Percentiles rank a stretch among this genome's conserved stretches.
phyloP scores from a whole-genome alignment of 768 basidiomycete genomes.

The Tricholoma bakamatsutake region DNA sequence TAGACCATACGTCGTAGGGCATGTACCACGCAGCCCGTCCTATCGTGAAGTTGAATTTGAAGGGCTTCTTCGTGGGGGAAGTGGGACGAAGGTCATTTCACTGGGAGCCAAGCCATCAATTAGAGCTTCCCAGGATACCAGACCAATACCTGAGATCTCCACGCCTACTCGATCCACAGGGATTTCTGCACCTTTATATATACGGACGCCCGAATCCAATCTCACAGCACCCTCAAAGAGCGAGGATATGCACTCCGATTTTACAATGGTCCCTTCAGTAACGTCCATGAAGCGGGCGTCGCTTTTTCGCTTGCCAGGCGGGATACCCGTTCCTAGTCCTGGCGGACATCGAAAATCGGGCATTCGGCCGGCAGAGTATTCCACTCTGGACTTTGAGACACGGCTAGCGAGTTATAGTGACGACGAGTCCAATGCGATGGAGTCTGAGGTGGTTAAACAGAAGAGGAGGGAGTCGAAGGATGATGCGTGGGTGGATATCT shows the following conservation, averaged over 20 bases:
- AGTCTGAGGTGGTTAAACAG: slow-evolving; percentile 38
- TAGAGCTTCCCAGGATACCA: slow-evolving; percentile 9
- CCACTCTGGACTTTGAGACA: slow-evolving; percentile 79
- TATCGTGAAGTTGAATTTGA: slow-evolving; percentile 77
- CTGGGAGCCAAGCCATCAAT: slow-evolving; percentile 23
- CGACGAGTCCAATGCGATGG: slow-evolving; percentile 35
- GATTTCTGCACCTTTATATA: slow-evolving; percentile 16
- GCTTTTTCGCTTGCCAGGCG: slow-evolving; percentile 54
- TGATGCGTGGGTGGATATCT: slow-evolving; percentile 86
- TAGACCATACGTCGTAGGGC: slow-evolving; percentile 63
- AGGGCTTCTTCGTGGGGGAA: slow-evolving; percentile 56
- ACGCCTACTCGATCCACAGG: slow-evolving; percentile 15
- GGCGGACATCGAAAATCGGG: slow-evolving; percentile 41
- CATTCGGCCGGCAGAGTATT: slow-evolving; percentile 68
- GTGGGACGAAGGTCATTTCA: slow-evolving; percentile 38
- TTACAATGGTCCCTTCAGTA: slow-evolving; percentile 23
- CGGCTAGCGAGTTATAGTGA: slow-evolving; percentile 63
- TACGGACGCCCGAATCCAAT: slow-evolving; percentile 14
- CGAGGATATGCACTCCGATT: slow-evolving; percentile 30
- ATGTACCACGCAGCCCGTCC: slow-evolving; percentile 45
- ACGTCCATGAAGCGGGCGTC: slow-evolving; percentile 34
- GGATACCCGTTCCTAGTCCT: slow-evolving; percentile 50
- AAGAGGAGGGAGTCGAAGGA: slow-evolving; percentile 46
- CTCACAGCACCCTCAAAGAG: slow-evolving; percentile 22
- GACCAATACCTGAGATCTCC: slow-evolving; percentile 8